A percentile compares a stretch with the other conserved stretches of the same genome.
phyloP scores from a whole-genome alignment of 345 rosid species.

The Eucalyptus marginata region DNA sequence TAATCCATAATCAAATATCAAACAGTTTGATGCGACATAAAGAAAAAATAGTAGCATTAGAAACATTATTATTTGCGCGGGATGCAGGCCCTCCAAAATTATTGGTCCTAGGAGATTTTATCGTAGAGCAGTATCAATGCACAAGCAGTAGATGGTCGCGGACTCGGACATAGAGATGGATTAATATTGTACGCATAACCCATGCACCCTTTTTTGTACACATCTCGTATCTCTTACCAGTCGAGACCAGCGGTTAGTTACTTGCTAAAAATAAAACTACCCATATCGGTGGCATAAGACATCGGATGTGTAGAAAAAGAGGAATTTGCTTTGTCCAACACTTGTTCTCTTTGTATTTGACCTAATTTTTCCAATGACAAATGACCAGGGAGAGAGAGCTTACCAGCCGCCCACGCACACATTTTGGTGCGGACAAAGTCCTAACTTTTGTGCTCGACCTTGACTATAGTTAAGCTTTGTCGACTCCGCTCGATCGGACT shows the following conservation, averaged over 20 bases:
- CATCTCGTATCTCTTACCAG: background rate
- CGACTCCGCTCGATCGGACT: background rate
- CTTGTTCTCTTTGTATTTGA: background rate
- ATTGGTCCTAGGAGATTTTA: background rate
- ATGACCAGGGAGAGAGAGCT: background rate
- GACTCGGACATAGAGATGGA: background rate
- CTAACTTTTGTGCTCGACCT: background rate
- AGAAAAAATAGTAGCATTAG: background rate
- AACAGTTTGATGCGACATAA: background rate
- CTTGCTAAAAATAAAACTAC: background rate
- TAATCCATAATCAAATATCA: background rate
- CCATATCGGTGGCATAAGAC: background rate
- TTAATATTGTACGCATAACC: background rate
- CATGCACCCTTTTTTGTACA: background rate
- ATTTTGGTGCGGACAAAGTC: background rate
- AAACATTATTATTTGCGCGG: background rate
- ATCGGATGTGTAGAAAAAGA: background rate
- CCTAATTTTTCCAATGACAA: background rate
- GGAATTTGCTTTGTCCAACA: background rate
- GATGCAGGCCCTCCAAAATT: background rate
- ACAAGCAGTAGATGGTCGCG: background rate
- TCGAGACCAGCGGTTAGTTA: background rate
- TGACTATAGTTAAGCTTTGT: background rate
- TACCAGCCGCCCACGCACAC: background rate
- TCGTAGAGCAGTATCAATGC: background rate